Percentiles rank a stretch among this genome's conserved stretches.
Evolutionary conservation across 768 basidiomycete species (phyloP).

Genomic region (Gautieria morchelliformis): DNA sequence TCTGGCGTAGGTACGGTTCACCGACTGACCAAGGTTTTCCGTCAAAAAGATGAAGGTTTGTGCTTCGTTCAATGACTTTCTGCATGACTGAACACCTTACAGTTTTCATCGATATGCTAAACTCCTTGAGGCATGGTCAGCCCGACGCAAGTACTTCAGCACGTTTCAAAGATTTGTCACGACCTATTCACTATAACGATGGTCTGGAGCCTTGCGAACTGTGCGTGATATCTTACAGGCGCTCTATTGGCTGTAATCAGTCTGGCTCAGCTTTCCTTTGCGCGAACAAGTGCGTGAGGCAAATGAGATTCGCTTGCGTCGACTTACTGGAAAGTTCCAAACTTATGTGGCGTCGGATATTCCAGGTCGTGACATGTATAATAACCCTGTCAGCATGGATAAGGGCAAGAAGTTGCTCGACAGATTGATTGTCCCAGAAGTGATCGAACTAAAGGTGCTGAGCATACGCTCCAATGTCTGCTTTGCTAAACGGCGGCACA

Average conservation of each 20-base stretch:
- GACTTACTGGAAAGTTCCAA: conserved; percentile 29
- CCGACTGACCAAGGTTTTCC: conserved; percentile 67
- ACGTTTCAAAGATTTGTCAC: conserved; percentile 47
- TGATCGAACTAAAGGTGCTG: conserved; percentile 39
- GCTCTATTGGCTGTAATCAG: not conserved
- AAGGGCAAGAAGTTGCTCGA: conserved; percentile 40
- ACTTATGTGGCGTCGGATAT: conserved; percentile 38
- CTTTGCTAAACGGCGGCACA: conserved; percentile 19
- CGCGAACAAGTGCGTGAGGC: conserved; percentile 63
- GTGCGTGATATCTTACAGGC: conserved; percentile 27
- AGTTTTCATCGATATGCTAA: conserved; percentile 80
- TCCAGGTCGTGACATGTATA: conserved; percentile 36
- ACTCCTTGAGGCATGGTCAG: conserved; percentile 74
- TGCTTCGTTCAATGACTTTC: not conserved
- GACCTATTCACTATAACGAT: conserved; percentile 54
- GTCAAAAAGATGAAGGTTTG: conserved; percentile 74
- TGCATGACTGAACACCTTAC: not conserved
- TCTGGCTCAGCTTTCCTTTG: conserved; percentile 48
- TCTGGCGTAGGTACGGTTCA: conserved; percentile 33
- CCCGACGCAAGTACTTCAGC: conserved; percentile 34
- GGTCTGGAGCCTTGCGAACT: conserved; percentile 77
- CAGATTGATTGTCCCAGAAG: conserved; percentile 41
- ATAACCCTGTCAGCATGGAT: conserved; percentile 23
- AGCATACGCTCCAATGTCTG: conserved; percentile 30
- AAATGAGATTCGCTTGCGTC: conserved; percentile 43